A percentile compares a stretch with the other conserved stretches of the same genome.
These are phyloP conservation scores for Triticum dicoccoides DNA, from an alignment of 176 grass and related monocot species.

Conservation along the genomic window DNA sequence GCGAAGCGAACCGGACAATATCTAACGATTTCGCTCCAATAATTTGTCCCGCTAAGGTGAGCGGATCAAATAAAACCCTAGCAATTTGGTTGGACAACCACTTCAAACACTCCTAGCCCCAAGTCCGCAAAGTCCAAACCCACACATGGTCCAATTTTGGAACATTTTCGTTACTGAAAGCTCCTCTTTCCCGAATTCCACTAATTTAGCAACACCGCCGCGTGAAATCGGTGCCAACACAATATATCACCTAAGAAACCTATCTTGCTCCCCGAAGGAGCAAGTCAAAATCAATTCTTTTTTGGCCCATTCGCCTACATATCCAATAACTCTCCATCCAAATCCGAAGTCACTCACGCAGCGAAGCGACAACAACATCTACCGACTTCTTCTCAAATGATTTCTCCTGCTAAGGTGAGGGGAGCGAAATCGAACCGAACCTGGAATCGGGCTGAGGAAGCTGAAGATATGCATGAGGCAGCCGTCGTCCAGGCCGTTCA, in stretches of 20 bases:
- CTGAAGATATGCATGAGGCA: conserved; percentile 99
- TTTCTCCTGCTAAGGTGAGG: background rate
- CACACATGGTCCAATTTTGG: background rate
- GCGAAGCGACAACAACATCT: background rate
- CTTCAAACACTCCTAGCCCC: background rate
- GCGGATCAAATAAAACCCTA: background rate
- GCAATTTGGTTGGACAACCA: background rate
- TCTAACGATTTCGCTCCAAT: background rate
- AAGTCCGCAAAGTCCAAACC: background rate
- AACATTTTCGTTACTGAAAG: background rate
- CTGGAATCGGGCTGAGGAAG: conserved; percentile 93
- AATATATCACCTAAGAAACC: background rate
- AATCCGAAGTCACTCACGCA: background rate
- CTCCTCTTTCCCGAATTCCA: background rate
- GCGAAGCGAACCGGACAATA: background rate
- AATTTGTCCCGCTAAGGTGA: background rate
- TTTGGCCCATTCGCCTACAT: background rate
- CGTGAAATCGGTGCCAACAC: background rate
- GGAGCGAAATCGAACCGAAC: conserved; percentile 39
- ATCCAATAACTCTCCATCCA: background rate
- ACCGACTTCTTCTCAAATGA: background rate
- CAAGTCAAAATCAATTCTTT: conserved; percentile 25
- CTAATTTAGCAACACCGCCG: background rate
- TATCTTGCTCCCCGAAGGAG: background rate
- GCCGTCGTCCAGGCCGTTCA: conserved; percentile 77